These are phyloP conservation scores for Glycine latifolia DNA, from an alignment of 306 rosid genomes.

Conservation along the genomic window DNA sequence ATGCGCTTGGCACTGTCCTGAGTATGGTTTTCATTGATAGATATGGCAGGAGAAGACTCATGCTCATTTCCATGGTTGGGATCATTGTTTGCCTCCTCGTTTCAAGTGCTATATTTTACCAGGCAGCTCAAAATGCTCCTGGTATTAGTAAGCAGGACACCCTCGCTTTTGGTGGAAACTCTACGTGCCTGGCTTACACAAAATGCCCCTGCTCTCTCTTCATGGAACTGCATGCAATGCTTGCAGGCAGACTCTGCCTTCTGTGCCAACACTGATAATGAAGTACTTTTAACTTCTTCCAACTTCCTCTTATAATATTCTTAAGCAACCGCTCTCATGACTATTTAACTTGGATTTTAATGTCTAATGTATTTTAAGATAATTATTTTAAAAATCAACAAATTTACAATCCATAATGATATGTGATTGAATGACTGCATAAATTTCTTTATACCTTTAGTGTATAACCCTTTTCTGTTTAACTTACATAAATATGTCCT, in stretches of 20 bases:
- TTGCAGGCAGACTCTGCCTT: conserved; percentile 63
- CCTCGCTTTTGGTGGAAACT: conserved; percentile 60
- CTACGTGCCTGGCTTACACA: conserved; percentile 63
- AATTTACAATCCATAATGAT: no score
- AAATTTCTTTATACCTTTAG: no score
- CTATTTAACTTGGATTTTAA: no score
- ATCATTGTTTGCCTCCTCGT: conserved; percentile 67
- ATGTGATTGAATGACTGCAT: no score
- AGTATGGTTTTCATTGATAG: conserved; percentile 73
- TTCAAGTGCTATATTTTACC: conserved; percentile 55
- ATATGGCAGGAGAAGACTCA: conserved; percentile 72
- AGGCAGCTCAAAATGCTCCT: conserved; percentile 69
- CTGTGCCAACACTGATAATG: conserved; percentile 54
- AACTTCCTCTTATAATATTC: background rate
- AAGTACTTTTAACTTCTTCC: conserved; percentile 49
- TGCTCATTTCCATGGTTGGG: conserved; percentile 69
- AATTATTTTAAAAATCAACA: no score
- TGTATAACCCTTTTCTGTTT: no score
- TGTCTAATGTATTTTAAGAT: no score
- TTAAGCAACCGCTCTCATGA: no score
- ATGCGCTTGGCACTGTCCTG: conserved; percentile 67
- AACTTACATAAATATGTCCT: no score
- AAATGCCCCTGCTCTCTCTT: conserved; percentile 47
- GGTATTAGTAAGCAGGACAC: conserved; percentile 54
- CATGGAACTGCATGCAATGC: conserved; percentile 86